A percentile compares a stretch with the other conserved stretches of the same genome.
Conservation (phyloP, 768 basidiomycete species). For the Agaricus subrufescens region DNA sequence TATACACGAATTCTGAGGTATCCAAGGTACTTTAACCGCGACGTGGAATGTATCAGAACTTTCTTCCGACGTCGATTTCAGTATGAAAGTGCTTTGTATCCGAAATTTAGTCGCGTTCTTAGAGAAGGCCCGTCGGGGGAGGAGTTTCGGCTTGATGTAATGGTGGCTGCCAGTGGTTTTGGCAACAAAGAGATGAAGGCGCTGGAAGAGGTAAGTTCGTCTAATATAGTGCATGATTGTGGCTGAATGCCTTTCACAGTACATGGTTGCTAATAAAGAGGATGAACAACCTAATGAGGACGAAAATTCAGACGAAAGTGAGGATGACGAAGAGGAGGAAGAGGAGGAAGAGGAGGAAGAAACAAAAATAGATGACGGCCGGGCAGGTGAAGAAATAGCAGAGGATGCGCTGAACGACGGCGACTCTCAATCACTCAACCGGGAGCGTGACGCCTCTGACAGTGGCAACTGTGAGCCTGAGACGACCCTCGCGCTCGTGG, state of each 20-base stretch:
- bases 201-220: slow-evolving; percentile 71
- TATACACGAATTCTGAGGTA: slow-evolving; percentile 8
- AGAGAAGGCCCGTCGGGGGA: slow-evolving; percentile 37
- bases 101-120: slow-evolving; percentile 70
- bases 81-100: slow-evolving; percentile 89
- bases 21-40: slow-evolving; percentile 94
- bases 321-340: slow-evolving; percentile 28
- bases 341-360: slow-evolving; percentile 27
- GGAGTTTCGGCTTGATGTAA: slow-evolving; percentile 80
- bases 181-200: slow-evolving; percentile 75
- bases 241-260: slow-evolving; percentile 33
- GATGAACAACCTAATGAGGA: slow-evolving; percentile 23
- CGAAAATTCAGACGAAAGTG: slow-evolving; percentile 20
- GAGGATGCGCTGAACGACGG: slow-evolving; percentile 34
- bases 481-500: background rate
- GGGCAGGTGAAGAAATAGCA: slow-evolving; percentile 14
- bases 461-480: background rate
- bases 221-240: slow-evolving; percentile 15
- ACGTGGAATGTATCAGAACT: slow-evolving; percentile 92
- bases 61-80: slow-evolving; percentile 91
- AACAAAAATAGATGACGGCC: too few species aligned
- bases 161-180: slow-evolving; percentile 94
- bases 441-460: background rate
- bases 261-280: slow-evolving; percentile 47
- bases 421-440: slow-evolving; percentile 13